Evolutionary conservation across 2,329 filamentous ascomycete genomes (phyloP), one percentile per base, ranked within the genome.

Genomic region (Scedosporium apiospermum): DNA sequence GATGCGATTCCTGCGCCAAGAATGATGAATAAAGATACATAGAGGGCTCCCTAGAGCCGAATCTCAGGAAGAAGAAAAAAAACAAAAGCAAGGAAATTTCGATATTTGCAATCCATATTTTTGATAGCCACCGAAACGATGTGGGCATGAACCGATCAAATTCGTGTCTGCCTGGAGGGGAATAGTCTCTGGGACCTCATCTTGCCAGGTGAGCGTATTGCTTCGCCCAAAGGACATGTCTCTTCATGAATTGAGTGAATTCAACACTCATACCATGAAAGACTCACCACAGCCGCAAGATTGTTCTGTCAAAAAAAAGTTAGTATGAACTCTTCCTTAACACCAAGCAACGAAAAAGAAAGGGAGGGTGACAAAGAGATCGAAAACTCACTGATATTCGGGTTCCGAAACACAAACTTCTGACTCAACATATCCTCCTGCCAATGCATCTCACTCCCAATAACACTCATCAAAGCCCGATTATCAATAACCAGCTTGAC

Each of bases 371-470:
- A 57, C 16, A 63, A 44, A 3, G 34, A 10, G 57, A 44, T 23
- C 23, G 3, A 27, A 26, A 34, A 87, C 93, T 85, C 79, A 96
- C 93, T 99, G 73, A 98, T 98, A 71, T 99, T 99, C 2, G 95
- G 95, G 74, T 99, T 99, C 73, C 86, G 88, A 77, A 99, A 99
- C 60, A 96, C 87, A 75, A 99, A 99, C 67, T 90, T 83, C 75
- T 93, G 85, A 73, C 89, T 96, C 66, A 99, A 78, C 78, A 96
- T 96, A 70, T 98, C 95, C 76, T 98, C 93, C 10, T 93, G 82
- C 93, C 93, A 99, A 72, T 99, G 95, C 95, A 99, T 99, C 77
- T 98, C 93, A 71, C 90, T 96, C 4, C 95, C 95, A 69, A 99
- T 97, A 62, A 99, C 98, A 75, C 93, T 98, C 73, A 99, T 93